Evolutionary conservation across 2,329 filamentous ascomycete species (phyloP), one percentile per base, ranked within the genome.

Genomic region (Rhytidhysteron rufulum): DNA sequence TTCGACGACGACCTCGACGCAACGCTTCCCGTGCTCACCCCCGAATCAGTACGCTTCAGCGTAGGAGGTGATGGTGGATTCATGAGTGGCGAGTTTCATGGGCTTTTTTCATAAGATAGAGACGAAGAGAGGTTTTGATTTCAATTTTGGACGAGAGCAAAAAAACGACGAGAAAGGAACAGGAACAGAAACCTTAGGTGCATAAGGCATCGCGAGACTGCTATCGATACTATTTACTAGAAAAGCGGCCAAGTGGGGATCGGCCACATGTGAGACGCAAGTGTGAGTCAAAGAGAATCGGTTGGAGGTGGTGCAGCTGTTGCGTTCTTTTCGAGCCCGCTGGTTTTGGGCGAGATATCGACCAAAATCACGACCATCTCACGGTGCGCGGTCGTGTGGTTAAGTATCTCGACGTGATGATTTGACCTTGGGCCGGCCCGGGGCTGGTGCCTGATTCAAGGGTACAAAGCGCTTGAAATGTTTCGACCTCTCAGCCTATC

Each of bases 271-370:
- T 59, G 62, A 57, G 56, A 61, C 50, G 66, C 63, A 67, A 50
- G 64, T 68, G 55, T 69, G 66, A 69, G 62, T 69, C 66, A 67
- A 63, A 51, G 47, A 49, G 47, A 42, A 32, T 36, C 37, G 43
- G 39, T n/a, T 44, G 44, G 43, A 41, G 39, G 37, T 37, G 37
- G 42, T 39, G 41, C 37, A 48, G 40, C 39, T 37, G 37, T 47
- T 24, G 48, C 45, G 51, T 51, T 42, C 50, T 54, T 50, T 53
- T 41, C 45, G 32, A 44, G 31, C 42, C 18, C 17, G 46, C 50
- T 54, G 37, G 33, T 58, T 55, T 31, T 43, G 55, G 58, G 41
- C 57, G 51, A 50, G 53, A 37, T 47, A 63, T 57, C 54, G 61
- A 55, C 46, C 37, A 45, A 40, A 60, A 65, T 63, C 63, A 55